These are phyloP conservation scores for Tilletia walkeri DNA, from an alignment of 1,284 basidiomycete species.

Conservation along the genomic window DNA sequence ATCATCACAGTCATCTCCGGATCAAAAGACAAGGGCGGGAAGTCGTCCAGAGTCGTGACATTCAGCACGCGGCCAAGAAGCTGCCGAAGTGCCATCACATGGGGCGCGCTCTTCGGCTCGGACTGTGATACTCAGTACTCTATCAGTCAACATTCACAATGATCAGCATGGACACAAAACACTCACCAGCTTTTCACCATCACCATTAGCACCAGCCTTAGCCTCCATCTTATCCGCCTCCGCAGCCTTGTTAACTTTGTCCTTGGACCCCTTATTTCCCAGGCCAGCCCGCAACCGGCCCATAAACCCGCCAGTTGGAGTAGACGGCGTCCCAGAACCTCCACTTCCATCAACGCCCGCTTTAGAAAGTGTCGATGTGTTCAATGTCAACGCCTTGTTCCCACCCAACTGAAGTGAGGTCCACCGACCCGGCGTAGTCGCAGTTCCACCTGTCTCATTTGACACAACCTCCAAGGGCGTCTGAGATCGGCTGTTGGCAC, in stretches of 20 bases:
- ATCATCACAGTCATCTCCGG: conserved; percentile 71
- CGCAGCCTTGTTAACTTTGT: conserved; percentile 25
- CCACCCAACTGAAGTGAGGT: neutral
- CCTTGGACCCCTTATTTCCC: conserved; percentile 55
- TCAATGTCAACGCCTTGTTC: neutral
- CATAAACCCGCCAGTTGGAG: conserved; percentile 69
- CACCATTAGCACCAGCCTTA: conserved; percentile 40
- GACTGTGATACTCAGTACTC: conserved; percentile 20
- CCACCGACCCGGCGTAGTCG: neutral
- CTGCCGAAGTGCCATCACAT: conserved; percentile 62
- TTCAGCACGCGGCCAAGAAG: conserved; percentile 69
- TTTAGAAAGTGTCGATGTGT: neutral
- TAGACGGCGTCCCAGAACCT: conserved; percentile 39
- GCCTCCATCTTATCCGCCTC: conserved; percentile 56
- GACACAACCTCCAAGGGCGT: neutral
- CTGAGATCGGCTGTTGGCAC: neutral
- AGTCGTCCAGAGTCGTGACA: conserved; percentile 72
- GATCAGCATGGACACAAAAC: conserved; percentile 1
- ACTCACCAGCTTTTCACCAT: conserved; percentile 21
- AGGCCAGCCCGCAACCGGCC: conserved; percentile 74
- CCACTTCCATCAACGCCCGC: neutral
- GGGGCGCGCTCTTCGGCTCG: conserved; percentile 50
- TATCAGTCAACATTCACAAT: conserved; percentile 34
- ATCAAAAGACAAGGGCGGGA: conserved; percentile 69
- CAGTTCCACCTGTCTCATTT: neutral